A percentile compares a stretch with the other conserved stretches of the same genome.
Conservation (phyloP, 129 eudicot species). For the Chrysanthemum makinoi region DNA sequence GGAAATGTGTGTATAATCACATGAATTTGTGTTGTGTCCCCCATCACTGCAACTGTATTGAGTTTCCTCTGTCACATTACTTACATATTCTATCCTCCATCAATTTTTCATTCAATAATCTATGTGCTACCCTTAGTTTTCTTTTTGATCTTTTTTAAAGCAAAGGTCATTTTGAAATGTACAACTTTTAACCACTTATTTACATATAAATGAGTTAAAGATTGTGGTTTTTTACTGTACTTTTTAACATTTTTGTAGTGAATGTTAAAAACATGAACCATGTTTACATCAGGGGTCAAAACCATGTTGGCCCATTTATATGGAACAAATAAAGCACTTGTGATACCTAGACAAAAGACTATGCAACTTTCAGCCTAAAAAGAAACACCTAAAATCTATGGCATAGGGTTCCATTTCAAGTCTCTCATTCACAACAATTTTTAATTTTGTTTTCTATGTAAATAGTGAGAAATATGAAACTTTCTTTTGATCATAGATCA, state of each 20-base stretch:
- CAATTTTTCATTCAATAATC: not conserved
- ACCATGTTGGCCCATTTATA: not conserved
- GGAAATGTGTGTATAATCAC: conserved; percentile 30
- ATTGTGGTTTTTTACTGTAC: no score
- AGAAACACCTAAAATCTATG: no score
- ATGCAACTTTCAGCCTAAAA: no score
- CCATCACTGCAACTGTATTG: conserved; percentile 30
- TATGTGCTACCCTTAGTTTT: conserved; percentile 16
- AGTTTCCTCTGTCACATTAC: conserved; percentile 28
- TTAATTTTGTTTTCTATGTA: no score
- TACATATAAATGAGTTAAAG: no score
- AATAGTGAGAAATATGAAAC: no score
- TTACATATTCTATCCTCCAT: conserved; percentile 8
- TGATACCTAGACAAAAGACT: no score
- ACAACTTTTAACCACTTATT: no score
- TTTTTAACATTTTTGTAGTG: no score
- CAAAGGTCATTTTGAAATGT: not conserved
- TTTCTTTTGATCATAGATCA: no score
- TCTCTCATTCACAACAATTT: no score
- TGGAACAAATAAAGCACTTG: not conserved
- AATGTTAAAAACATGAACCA: not conserved
- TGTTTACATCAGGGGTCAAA: not conserved
- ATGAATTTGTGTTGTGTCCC: conserved; percentile 32
- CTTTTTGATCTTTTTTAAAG: not conserved
- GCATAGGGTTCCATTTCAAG: no score